Percentiles rank a stretch among this genome's conserved stretches.
phyloP scores from a whole-genome alignment of 768 basidiomycete genomes.

The Crucibulum laeve region DNA sequence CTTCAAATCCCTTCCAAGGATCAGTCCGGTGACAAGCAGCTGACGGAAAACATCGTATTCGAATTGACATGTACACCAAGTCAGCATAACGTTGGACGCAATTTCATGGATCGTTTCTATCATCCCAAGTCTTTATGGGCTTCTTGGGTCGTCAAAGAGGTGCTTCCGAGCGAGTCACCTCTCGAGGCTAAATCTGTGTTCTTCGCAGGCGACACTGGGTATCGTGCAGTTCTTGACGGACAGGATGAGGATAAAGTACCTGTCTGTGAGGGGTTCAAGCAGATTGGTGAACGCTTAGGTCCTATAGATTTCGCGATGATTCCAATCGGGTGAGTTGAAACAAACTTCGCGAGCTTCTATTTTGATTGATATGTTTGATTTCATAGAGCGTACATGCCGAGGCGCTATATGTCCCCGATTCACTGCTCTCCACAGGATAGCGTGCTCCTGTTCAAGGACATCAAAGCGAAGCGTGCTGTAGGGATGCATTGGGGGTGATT shows the following conservation, averaged over 20 bases:
- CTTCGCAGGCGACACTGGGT: constrained; percentile 73
- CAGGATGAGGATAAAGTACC: constrained; percentile 50
- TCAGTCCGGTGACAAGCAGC: neutral
- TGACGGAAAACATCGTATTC: constrained; percentile 24
- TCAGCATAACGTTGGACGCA: constrained; percentile 60
- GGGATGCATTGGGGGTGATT: constrained; percentile 71
- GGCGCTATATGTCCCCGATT: constrained; percentile 51
- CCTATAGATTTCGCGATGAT: constrained; percentile 68
- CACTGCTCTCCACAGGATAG: constrained; percentile 68
- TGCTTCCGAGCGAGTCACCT: constrained; percentile 19
- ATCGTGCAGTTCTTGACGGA: constrained; percentile 40
- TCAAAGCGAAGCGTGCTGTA: constrained; percentile 52
- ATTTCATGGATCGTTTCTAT: constrained; percentile 44
- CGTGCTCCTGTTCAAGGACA: constrained; percentile 62
- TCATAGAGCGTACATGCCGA: constrained; percentile 54
- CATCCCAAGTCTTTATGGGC: constrained; percentile 65
- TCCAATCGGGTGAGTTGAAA: constrained; percentile 50
- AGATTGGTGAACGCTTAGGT: constrained; percentile 61
- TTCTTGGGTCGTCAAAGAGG: constrained; percentile 59
- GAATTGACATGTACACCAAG: constrained; percentile 56
- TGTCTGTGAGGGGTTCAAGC: constrained; percentile 67
- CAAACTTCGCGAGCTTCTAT: constrained; percentile 10
- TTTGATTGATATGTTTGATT: neutral
- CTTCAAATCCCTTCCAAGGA: constrained; percentile 15
- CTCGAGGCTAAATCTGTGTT: constrained; percentile 23